Evolutionary conservation across 345 rosid genomes (phyloP), one percentile per base, ranked within the genome.

Genomic region (Populus davidiana): DNA sequence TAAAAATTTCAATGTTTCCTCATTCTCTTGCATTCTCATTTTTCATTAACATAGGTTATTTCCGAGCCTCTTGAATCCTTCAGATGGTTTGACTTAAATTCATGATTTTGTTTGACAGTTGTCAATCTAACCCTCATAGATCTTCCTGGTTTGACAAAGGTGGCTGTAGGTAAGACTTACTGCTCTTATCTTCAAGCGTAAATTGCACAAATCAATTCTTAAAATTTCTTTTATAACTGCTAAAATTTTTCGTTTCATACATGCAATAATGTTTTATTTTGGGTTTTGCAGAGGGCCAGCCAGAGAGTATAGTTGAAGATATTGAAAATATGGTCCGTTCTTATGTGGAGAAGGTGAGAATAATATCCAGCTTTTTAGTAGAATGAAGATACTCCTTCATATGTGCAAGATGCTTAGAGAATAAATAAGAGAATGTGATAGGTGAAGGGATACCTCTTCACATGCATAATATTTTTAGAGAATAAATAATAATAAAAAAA

Each of bases 141-240:
- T 89, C 97, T 96, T 83, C 99, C 99, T 77, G 99, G 99, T n/a
- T 88, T 96, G 93, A 96, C 98, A 4, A 96, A 96, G 91, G 99
- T 96, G 80, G 98, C 99, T 78, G 97, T 92, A 83, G 99, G 97
- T 96, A 91, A 92, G 69, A 69, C 63, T 70, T n/a, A 17, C 39
- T 62, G 17, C 82, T 50, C 44, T 75, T 10, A 38, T 71, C 47
- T 77, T 50, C 64, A 29, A 49, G 41, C 41, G 36, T 56, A 36
- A 59, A 35, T 75, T 75, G 36, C 4, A 7, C 29, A 2, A 18
- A 13, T 50, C 2, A 39, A 33, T 6, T 62, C 16, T 52, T 54
- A 3, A 25, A n/a, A n/a, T 47, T 27, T 70, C 21, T 11, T 23
- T 44, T 31, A n/a, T 1, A 23, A 29, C n/a, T 21, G 3, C 25